Evolutionary conservation across 1,139 yeast species (phyloP).

Genomic region (Komagataea norvegica): DNA sequence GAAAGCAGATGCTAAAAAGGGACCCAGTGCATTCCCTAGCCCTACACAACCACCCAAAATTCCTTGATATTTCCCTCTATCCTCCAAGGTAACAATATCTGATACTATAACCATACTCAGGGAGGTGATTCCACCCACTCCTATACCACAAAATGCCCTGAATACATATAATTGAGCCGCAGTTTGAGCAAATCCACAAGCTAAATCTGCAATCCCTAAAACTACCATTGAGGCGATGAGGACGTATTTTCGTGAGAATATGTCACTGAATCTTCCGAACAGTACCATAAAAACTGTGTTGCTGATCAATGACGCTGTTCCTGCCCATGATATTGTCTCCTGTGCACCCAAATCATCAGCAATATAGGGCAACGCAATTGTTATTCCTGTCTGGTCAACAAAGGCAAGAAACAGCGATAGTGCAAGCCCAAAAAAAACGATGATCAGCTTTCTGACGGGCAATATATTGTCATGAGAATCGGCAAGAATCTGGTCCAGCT

Average conservation of each 20-base stretch:
- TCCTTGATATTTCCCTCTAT: constrained; percentile 42
- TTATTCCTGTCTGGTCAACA: constrained; percentile 32
- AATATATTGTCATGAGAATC: constrained; percentile 12
- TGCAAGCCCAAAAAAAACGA: constrained; percentile 6
- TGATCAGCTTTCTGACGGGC: constrained; percentile 8
- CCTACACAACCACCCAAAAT: constrained; percentile 37
- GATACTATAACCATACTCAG: constrained; percentile 37
- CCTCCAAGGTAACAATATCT: constrained; percentile 37
- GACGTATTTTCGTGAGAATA: constrained; percentile 39
- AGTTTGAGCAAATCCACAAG: constrained; percentile 33
- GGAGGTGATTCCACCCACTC: constrained; percentile 37
- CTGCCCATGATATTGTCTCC: constrained; percentile 44
- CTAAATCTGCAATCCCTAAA: constrained; percentile 33
- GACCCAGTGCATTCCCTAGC: constrained; percentile 51
- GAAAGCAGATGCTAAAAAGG: constrained; percentile 51
- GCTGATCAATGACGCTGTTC: constrained; percentile 43
- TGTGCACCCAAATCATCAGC: constrained; percentile 36
- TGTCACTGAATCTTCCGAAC: constrained; percentile 40
- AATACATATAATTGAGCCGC: constrained; percentile 34
- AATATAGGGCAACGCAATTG: constrained; percentile 41
- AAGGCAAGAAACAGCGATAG: constrained; percentile 7
- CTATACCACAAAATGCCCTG: constrained; percentile 39
- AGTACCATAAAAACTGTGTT: constrained; percentile 41
- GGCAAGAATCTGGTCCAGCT: constrained; percentile 5
- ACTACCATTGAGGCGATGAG: constrained; percentile 34